Evolutionary conservation across 345 rosid genomes (phyloP).

Genomic region (Eucalyptus pauciflora): DNA sequence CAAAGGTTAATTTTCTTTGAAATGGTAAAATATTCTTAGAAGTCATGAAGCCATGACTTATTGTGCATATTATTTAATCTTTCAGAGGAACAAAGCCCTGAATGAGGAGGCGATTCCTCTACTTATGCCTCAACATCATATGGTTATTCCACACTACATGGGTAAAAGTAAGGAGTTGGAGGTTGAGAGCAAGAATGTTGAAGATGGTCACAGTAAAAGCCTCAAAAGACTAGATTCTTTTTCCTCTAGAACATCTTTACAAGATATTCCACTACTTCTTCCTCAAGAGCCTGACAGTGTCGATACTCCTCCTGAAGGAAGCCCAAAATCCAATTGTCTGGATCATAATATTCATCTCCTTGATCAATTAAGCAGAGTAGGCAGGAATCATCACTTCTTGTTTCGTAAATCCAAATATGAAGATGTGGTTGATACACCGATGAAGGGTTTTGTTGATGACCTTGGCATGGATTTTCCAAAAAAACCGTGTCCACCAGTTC

Average conservation of each 20-base stretch:
- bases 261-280: conserved; percentile 92
- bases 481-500: conserved; percentile 14
- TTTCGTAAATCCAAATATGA: conserved; percentile 53
- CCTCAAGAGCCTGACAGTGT: conserved; percentile 69
- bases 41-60: neutral
- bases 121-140: conserved; percentile 97
- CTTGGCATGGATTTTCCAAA: conserved; percentile 12
- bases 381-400: conserved; percentile 41
- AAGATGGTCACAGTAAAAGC: conserved; percentile 18
- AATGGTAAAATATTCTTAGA: neutral
- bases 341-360: neutral
- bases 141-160: conserved; percentile 97
- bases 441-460: conserved; percentile 91
- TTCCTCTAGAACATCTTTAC: conserved; percentile 62
- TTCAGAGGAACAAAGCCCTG: conserved; percentile 92
- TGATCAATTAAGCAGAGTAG: conserved; percentile 4
- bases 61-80: neutral
- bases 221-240: conserved; percentile 63
- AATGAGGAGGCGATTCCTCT: conserved; percentile 92
- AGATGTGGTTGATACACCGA: conserved; percentile 50
- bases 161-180: conserved; percentile 48
- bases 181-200: conserved; percentile 27
- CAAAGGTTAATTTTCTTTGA: conserved; percentile 46
- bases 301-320: conserved; percentile 29
- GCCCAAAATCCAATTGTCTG: conserved; percentile 23